Evolutionary conservation across 805 yeast species (phyloP).

Genomic region (Candida suzukii): DNA sequence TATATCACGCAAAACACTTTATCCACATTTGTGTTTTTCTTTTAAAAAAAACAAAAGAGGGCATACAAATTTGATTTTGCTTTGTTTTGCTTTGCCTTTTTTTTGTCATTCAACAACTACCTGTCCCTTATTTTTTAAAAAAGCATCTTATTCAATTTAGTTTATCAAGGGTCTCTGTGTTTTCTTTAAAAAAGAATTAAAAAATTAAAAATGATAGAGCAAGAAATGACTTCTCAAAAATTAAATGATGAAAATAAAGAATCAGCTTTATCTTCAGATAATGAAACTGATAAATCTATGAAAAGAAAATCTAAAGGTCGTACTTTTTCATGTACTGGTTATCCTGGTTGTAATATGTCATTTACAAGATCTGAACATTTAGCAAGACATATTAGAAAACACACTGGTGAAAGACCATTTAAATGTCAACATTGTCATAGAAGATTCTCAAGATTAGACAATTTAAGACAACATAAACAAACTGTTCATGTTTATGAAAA

Average conservation of each 20-base stretch:
- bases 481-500: constrained; percentile 63
- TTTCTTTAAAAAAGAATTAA: not conserved
- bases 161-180: too few species aligned
- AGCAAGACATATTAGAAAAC: constrained; percentile 87
- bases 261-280: not conserved
- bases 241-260: not conserved
- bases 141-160: too few species aligned
- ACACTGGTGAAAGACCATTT: constrained; percentile 92
- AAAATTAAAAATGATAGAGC: not conserved
- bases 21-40: too few species aligned
- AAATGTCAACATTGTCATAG: constrained; percentile 78
- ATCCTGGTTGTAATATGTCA: constrained; percentile 79
- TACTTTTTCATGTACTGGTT: constrained; percentile 80
- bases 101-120: too few species aligned
- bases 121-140: too few species aligned
- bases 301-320: constrained; percentile 46
- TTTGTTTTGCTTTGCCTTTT: too few species aligned
- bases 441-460: constrained; percentile 77
- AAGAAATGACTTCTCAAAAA: not conserved
- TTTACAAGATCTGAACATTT: constrained; percentile 89
- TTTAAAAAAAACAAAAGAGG: too few species aligned
- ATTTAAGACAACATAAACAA: constrained; percentile 85
- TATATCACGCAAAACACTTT: too few species aligned
- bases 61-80: too few species aligned
- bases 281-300: not conserved